Percentiles rank a stretch among this genome's conserved stretches.
Conservation (phyloP, 1,284 basidiomycete genomes). For the Cutaneotrichosporon daszewskae region DNA sequence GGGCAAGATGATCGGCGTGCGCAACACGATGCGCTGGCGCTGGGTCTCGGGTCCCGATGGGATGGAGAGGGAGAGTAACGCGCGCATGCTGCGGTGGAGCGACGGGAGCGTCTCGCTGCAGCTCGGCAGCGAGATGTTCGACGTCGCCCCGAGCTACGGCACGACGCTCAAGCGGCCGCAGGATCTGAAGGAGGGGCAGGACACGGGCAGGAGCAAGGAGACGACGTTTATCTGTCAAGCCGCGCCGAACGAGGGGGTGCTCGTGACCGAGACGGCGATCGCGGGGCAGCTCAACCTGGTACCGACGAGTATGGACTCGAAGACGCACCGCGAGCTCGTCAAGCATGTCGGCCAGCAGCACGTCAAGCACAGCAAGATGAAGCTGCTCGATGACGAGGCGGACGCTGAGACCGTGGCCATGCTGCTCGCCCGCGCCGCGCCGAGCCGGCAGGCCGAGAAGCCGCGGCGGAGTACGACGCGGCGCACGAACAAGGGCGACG, state of each 20-base stretch:
- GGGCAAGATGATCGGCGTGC: constrained; percentile 42
- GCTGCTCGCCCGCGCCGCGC: constrained; percentile 23
- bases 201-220: constrained; percentile 1
- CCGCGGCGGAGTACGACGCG: neutral
- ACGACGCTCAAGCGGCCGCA: constrained; percentile 22
- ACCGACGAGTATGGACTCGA: constrained; percentile 37
- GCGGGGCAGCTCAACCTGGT: constrained; percentile 38
- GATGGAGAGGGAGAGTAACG: constrained; percentile 35
- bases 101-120: constrained; percentile 45
- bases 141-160: constrained; percentile 39
- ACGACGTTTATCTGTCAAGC: constrained; percentile 34
- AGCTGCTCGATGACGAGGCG: constrained; percentile 35
- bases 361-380: constrained; percentile 41
- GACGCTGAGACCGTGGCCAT: constrained; percentile 27
- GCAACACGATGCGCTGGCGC: constrained; percentile 46
- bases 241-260: constrained; percentile 25
- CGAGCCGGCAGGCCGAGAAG: constrained; percentile 14
- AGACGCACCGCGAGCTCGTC: constrained; percentile 42
- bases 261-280: constrained; percentile 37
- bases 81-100: constrained; percentile 46
- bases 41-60: constrained; percentile 40
- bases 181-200: constrained; percentile 4
- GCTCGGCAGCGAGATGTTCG: constrained; percentile 44
- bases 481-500: constrained; percentile 2
- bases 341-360: constrained; percentile 42